These are phyloP conservation scores for Citrullus amarus DNA, from an alignment of 306 rosid species.

Conservation along the genomic window DNA sequence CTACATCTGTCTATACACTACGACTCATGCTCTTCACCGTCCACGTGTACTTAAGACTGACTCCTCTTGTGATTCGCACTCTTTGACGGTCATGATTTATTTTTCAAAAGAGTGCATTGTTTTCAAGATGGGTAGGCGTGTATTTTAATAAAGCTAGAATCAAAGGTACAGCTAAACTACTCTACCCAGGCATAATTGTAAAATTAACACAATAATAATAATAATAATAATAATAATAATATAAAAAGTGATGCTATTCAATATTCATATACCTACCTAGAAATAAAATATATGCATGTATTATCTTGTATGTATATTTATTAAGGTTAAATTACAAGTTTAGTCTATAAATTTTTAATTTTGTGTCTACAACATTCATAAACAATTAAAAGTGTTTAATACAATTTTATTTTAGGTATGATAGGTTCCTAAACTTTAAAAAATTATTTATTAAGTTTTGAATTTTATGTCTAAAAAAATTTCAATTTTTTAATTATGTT, in stretches of 20 bases:
- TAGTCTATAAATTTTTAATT: no score
- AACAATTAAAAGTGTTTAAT: no score
- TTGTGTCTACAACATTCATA: no score
- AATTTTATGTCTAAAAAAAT: no score
- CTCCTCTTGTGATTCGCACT: not conserved
- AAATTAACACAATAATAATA: not conserved
- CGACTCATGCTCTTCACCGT: not conserved
- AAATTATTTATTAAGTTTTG: no score
- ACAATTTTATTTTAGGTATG: no score
- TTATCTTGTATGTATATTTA: no score
- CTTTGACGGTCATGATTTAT: not conserved
- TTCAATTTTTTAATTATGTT: no score
- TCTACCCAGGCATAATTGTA: constrained; percentile 3
- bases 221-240: not conserved
- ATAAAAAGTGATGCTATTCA: not conserved
- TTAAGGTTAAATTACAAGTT: no score
- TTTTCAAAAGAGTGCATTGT: not conserved
- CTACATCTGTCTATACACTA: not conserved
- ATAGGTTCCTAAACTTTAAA: no score
- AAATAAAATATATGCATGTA: not conserved
- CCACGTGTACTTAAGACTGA: not conserved
- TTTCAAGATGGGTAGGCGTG: not conserved
- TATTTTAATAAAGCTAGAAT: not conserved
- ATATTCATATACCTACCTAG: not conserved
- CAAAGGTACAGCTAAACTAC: constrained; percentile 9